Evolutionary conservation across 2,329 filamentous ascomycete species (phyloP), one percentile per base, ranked within the genome.

Genomic region (Stachybotrys chartarum): DNA sequence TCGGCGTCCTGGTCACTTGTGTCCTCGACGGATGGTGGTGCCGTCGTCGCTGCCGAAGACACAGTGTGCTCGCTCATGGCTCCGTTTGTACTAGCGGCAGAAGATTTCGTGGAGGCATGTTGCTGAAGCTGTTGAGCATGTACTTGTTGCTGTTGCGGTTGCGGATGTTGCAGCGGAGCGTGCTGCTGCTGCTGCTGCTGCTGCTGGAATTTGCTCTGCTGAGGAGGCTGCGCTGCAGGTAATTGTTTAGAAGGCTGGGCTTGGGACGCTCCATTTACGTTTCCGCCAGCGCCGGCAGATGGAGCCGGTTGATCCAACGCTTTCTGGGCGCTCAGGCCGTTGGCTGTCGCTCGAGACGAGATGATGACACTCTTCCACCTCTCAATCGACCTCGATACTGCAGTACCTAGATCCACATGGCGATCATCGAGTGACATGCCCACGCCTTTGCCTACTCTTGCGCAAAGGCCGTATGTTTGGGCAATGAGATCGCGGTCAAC

Each of bases 331-430:
- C 69, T 69, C 70, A 84, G 75, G 17, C 80, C 79, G 16, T 59
- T 60, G n/a, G 63, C 63, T 3, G 70, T 66, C 5, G 70, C 71
- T 46, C 81, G 74, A 3, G 76, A 72, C 6, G 80, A 76, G n/a
- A 75, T 70, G 12, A 86, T 79, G 16, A 86, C 81, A 5, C 71
- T 74, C 68, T 84, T 86, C 84, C 84, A 87, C 32, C 82, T 75
- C 48, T 81, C 78, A 56, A 87, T 84, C 2, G 78, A 78, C n/a
- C 73, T 72, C 7, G 78, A 70, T 6, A 85, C 76, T 44, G 82
- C 64, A 0, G 76, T 75, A 57, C 73, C 73, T 1, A 85, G 65
- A 58, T 84, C 82, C 6, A 76, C 59, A 53, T 81, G 75, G 1
- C 75, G 72, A 61, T 85, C 81, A 39, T 80, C 73, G 2, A 80